phyloP scores from a whole-genome alignment of 1,284 basidiomycete species.

The Xerocomus amazonicus region DNA sequence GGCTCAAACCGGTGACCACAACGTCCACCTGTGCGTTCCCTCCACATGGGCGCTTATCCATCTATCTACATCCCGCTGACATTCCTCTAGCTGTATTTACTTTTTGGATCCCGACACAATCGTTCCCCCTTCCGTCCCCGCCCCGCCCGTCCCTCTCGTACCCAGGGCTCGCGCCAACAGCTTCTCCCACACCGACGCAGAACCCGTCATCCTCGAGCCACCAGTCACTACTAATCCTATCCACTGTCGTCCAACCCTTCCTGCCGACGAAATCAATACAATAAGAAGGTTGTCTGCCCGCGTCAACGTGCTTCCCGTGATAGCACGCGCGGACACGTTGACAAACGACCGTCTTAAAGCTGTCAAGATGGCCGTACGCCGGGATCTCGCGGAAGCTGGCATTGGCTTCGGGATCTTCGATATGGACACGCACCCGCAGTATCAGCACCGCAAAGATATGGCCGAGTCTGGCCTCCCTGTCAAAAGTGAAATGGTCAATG shows the following conservation, averaged over 20 bases:
- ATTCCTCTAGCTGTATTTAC: slow-evolving; percentile 63
- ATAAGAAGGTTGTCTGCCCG: slow-evolving; percentile 87
- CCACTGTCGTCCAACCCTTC: slow-evolving; percentile 60
- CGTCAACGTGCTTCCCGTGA: slow-evolving; percentile 94
- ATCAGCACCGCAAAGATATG: slow-evolving; percentile 40
- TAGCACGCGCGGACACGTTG: slow-evolving; percentile 88
- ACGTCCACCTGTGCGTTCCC: slow-evolving; percentile 71
- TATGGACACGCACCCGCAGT: slow-evolving; percentile 52
- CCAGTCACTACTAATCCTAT: slow-evolving; percentile 69
- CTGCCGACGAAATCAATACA: slow-evolving; percentile 80
- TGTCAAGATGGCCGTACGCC: slow-evolving; percentile 72
- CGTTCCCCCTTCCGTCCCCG: slow-evolving; percentile 60
- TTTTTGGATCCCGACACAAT: slow-evolving; percentile 76
- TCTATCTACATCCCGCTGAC: slow-evolving; percentile 14
- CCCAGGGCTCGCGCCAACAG: slow-evolving; percentile 62
- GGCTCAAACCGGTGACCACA: slow-evolving; percentile 63
- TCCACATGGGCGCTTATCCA: slow-evolving; percentile 21
- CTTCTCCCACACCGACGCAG: slow-evolving; percentile 64
- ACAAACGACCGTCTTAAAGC: slow-evolving; percentile 82
- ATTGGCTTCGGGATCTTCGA: slow-evolving; percentile 85
- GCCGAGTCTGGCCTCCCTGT: slow-evolving; percentile 37
- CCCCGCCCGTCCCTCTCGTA: slow-evolving; percentile 58
- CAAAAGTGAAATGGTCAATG: slow-evolving; percentile 46
- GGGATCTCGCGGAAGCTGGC: slow-evolving; percentile 74
- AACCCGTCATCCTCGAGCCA: slow-evolving; percentile 74